phyloP scores from a whole-genome alignment of 2,329 filamentous ascomycete species.

The Coniochaeta sp. region DNA sequence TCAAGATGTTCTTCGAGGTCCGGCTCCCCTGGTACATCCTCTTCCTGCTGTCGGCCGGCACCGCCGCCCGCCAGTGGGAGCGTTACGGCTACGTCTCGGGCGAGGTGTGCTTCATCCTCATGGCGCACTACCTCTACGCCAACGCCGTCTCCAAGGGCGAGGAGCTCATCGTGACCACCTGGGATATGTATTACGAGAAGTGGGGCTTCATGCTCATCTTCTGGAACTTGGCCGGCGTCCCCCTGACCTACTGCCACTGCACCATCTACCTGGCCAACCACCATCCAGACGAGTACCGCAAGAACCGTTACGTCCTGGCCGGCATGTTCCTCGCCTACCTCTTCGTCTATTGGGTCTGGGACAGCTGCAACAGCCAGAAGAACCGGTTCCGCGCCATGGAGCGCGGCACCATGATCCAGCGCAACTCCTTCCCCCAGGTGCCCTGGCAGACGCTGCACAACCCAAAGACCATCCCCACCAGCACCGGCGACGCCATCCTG shows the following conservation, averaged over 20 bases:
- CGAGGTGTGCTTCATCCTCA: slow-evolving; percentile 65
- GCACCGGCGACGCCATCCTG: slow-evolving; percentile 62
- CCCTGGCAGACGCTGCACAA: slow-evolving; percentile 71
- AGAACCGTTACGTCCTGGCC: slow-evolving; percentile 54
- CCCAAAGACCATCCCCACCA: slow-evolving; percentile 61
- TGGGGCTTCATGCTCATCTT: slow-evolving; percentile 87
- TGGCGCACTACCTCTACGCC: slow-evolving; percentile 77
- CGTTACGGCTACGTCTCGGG: slow-evolving; percentile 68
- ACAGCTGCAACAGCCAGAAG: slow-evolving; percentile 77
- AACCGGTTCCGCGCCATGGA: slow-evolving; percentile 71
- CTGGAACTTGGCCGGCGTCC: slow-evolving; percentile 80
- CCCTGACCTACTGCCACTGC: slow-evolving; percentile 76
- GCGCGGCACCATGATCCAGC: slow-evolving; percentile 53
- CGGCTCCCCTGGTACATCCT: slow-evolving; percentile 82
- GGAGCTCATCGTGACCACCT: slow-evolving; percentile 72
- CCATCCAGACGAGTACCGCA: slow-evolving; percentile 58
- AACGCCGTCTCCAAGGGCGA: slow-evolving; percentile 79
- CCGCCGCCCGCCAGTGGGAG: slow-evolving; percentile 68
- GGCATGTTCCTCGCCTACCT: slow-evolving; percentile 58
- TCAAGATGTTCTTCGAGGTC: slow-evolving; percentile 92
- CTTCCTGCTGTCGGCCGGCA: slow-evolving; percentile 60
- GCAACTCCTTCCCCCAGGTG: slow-evolving; percentile 71
- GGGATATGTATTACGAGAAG: slow-evolving; percentile 89
- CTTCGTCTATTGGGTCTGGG: slow-evolving; percentile 78
- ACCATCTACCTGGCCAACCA: slow-evolving; percentile 74